Evolutionary conservation across 2,329 filamentous ascomycete species (phyloP), one percentile per base, ranked within the genome.

Genomic region (Diaporthe eres): DNA sequence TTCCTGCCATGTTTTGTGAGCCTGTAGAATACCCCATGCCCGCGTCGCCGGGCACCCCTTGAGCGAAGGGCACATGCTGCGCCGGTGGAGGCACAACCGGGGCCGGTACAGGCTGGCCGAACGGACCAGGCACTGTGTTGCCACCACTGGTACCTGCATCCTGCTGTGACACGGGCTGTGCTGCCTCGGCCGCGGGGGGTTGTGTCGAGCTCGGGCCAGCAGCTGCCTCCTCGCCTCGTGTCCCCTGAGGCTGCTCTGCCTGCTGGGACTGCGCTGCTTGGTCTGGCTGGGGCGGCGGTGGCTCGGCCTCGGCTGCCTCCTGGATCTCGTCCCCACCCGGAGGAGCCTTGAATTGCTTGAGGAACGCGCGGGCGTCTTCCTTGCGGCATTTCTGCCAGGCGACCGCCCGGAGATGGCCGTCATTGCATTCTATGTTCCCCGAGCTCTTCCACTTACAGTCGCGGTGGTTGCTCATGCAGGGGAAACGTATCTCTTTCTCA

Each of bases 351-450:
- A 8, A 28, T 4, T 25, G 5, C 5, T 1, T 5, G 13, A 55
- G 28, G 51, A 17, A 55, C 3, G 9, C 9, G 5, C 19, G 51
- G 25, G 19, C 51, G 2, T 28, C 13, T 7, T 17, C 25, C 25
- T 15, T 17, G 51, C 12, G 12, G 25, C 51, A 55, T 3, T 7
- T 28, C 25, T 55, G 51, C 51, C 51, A 55, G 51, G 25, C 3
- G 0, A 31, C 13, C 13, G 10, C 0, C 25, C 25, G 25, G 0
- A 1, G 5, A 17, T 2, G 15, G 13, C 51, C 51, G 9, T 55
- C 25, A 17, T 19, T 3, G 1, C 51, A 55, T 55, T 31, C 2
- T 28, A 55, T 31, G 2, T 28, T 12, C n/a, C 9, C n/a, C 49
- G 9, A 7, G 10, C 49, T 19, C 22, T 5, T n/a, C 12, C 51